These are phyloP conservation scores for Phalaenopsis aphrodite DNA, from an alignment of 106 monocot species.

Conservation along the genomic window DNA sequence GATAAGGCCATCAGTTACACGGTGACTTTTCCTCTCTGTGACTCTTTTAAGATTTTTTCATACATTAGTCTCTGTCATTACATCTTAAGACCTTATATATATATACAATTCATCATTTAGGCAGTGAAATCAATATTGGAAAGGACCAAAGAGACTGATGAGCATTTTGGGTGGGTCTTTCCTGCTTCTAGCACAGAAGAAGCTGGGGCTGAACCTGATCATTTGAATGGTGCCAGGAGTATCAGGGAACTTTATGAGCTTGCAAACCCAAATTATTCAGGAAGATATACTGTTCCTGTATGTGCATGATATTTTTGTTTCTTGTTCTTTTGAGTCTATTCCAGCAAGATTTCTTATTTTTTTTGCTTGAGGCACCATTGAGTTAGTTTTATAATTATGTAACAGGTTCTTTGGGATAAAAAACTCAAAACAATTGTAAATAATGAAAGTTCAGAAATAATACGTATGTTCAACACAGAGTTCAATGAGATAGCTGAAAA, in stretches of 20 bases:
- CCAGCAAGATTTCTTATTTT: neutral
- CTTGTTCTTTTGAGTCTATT: neutral
- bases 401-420: conserved; percentile 95
- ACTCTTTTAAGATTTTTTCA: neutral
- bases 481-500: conserved; percentile 86
- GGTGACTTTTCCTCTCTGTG: conserved; percentile 19
- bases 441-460: conserved; percentile 92
- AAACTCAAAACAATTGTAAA: conserved; percentile 82
- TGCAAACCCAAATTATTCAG: conserved; percentile 78
- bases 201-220: conserved; percentile 67
- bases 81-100: neutral
- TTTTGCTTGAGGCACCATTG: neutral
- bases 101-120: conserved; percentile 19
- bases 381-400: neutral
- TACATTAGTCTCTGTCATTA: too few relatives aligned
- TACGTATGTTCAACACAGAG: conserved; percentile 84
- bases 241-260: conserved; percentile 80
- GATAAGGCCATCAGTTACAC: conserved; percentile 67
- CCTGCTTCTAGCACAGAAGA: conserved; percentile 54
- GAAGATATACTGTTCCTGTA: conserved; percentile 94
- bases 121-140: conserved; percentile 76
- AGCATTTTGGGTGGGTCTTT: conserved; percentile 93
- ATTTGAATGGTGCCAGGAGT: conserved; percentile 65
- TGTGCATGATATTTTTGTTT: conserved; percentile 12
- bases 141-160: conserved; percentile 84